Evolutionary conservation across 1,139 yeast genomes (phyloP).

Genomic region (Pneumocystis sp.): DNA sequence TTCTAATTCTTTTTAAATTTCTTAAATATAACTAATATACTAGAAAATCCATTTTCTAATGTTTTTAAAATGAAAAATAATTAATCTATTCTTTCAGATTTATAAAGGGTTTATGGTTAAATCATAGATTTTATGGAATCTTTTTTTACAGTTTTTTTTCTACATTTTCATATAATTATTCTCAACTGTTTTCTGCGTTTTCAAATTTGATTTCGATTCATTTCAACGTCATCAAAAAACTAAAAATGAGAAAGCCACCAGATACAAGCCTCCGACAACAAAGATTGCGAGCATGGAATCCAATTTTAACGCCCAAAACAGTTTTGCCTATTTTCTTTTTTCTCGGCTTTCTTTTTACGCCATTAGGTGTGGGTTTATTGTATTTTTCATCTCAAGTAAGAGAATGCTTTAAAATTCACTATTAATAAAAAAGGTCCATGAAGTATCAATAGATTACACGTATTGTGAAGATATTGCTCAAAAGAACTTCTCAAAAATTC

Average conservation of each 20-base stretch:
- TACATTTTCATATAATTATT: background rate
- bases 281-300: constrained; percentile 40
- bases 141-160: background rate
- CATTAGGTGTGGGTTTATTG: constrained; percentile 83
- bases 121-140: background rate
- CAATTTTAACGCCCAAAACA: constrained; percentile 80
- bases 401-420: background rate
- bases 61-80: too few relatives aligned
- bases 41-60: too few relatives aligned
- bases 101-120: too few relatives aligned
- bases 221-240: background rate
- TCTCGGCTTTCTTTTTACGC: constrained; percentile 72
- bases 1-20: too few relatives aligned
- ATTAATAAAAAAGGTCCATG: constrained; percentile 36
- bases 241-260: constrained; percentile 1
- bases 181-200: background rate
- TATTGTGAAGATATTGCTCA: constrained; percentile 54
- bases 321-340: constrained; percentile 66
- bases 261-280: constrained; percentile 35
- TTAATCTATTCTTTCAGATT: too few relatives aligned
- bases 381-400: constrained; percentile 45
- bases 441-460: constrained; percentile 65
- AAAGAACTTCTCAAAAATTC: constrained; percentile 38
- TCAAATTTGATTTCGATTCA: background rate
- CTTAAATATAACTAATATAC: too few relatives aligned